These are phyloP conservation scores for Penicillium thymicola DNA, from an alignment of 2,329 filamentous ascomycete genomes.

Conservation along the genomic window DNA sequence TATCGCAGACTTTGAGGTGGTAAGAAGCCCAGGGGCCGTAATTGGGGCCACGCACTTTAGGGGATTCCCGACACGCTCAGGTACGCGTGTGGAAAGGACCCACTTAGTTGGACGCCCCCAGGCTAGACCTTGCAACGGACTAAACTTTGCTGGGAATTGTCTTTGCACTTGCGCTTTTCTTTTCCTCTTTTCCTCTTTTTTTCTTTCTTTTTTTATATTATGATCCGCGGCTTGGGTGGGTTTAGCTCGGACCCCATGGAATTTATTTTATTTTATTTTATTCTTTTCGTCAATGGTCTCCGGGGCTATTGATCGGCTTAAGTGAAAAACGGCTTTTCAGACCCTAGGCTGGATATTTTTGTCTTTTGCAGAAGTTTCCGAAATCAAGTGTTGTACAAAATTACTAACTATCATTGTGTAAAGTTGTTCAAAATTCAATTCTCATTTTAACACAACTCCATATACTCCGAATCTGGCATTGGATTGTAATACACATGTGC, in stretches of 20 bases:
- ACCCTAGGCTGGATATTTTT: not conserved
- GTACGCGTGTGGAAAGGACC: slow-evolving; percentile 3
- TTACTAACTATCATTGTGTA: not conserved
- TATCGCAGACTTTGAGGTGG: not conserved
- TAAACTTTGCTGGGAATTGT: slow-evolving; percentile 16
- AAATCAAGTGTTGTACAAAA: not conserved
- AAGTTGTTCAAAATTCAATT: not conserved
- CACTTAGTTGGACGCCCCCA: slow-evolving; percentile 22
- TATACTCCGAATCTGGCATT: too few species aligned
- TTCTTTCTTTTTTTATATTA: not conserved
- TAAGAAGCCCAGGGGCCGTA: not conserved
- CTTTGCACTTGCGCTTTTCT: not conserved
- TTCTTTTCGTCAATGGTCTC: not conserved
- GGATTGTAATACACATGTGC: not conserved
- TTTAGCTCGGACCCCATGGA: not conserved
- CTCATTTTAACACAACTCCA: not conserved
- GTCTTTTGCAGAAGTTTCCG: too few species aligned
- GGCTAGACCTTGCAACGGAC: slow-evolving; percentile 25
- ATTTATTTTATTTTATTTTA: too few species aligned
- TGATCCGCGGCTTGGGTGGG: slow-evolving; percentile 1
- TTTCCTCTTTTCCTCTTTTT: not conserved
- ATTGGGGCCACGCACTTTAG: slow-evolving; percentile 11
- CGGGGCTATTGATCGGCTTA: not conserved
- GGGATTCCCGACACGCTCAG: slow-evolving; percentile 7
- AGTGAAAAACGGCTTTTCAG: not conserved